Conservation (phyloP, 176 grass and related monocot species). For the Raddia guianensis region DNA sequence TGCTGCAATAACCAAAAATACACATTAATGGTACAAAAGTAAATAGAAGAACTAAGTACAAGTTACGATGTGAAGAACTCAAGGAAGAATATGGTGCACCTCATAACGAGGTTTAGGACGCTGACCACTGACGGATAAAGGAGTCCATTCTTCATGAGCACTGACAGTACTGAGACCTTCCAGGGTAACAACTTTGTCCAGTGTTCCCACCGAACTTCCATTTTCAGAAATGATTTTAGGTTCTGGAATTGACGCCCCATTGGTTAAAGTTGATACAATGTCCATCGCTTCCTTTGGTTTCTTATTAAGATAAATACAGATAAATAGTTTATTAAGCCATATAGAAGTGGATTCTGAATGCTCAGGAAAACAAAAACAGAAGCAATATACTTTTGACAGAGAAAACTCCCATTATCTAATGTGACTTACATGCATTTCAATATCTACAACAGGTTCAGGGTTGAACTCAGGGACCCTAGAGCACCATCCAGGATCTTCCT, state of each 20-base stretch:
- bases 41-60: conserved; percentile 31
- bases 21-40: conserved; percentile 40
- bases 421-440: conserved; percentile 84
- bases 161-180: conserved; percentile 79
- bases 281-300: conserved; percentile 62
- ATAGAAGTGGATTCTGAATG: conserved; percentile 20
- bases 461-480: conserved; percentile 73
- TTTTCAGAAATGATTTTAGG: conserved; percentile 95
- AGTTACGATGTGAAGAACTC: conserved; percentile 4
- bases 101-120: conserved; percentile 84
- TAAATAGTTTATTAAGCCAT: conserved; percentile 11
- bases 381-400: conserved; percentile 18
- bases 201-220: conserved; percentile 61
- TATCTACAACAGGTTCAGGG: conserved; percentile 75
- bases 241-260: conserved; percentile 70
- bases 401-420: neutral
- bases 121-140: conserved; percentile 66
- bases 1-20: conserved; percentile 67
- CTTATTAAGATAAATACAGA: conserved; percentile 42
- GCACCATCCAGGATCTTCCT: conserved; percentile 99
- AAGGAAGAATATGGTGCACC: conserved; percentile 48
- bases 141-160: conserved; percentile 82
- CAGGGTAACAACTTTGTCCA: conserved; percentile 92
- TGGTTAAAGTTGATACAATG: conserved; percentile 51
- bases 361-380: conserved; percentile 14